Evolutionary conservation across 2,329 filamentous ascomycete genomes (phyloP).

Genomic region (Cercospora sp.): DNA sequence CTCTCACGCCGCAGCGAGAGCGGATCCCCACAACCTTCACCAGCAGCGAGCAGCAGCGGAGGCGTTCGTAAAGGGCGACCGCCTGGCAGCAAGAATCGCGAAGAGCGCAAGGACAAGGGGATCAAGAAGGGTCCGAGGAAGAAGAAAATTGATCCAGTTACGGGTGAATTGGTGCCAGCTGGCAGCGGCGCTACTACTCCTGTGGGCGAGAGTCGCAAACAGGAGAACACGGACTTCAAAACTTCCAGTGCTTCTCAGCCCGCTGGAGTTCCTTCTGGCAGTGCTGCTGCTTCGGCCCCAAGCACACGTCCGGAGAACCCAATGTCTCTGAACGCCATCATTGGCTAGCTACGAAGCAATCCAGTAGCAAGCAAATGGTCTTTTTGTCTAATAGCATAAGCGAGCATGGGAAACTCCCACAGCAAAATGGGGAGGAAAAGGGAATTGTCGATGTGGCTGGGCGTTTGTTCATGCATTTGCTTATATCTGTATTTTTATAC

Average conservation of each 20-base stretch:
- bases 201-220: neutral
- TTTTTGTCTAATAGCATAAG: neutral
- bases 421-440: neutral
- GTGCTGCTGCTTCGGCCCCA: neutral
- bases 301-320: neutral
- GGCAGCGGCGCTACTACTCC: neutral
- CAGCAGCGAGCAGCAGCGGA: constrained; percentile 10
- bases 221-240: neutral
- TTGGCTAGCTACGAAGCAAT: neutral
- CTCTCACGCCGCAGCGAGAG: constrained; percentile 27
- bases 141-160: constrained; percentile 15
- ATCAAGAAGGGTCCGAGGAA: constrained; percentile 52
- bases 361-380: neutral
- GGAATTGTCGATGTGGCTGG: neutral
- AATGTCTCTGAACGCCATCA: constrained; percentile 16
- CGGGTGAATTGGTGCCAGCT: neutral
- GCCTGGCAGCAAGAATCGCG: constrained; percentile 51
- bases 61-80: constrained; percentile 40
- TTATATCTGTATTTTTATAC: neutral
- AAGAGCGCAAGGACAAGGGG: constrained; percentile 49
- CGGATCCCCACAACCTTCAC: constrained; percentile 19
- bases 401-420: neutral
- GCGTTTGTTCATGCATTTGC: neutral
- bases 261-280: neutral
- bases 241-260: neutral